These are phyloP conservation scores for Elongisporangium undulatum DNA, from an alignment of 352 stramenopile species.

Conservation along the genomic window DNA sequence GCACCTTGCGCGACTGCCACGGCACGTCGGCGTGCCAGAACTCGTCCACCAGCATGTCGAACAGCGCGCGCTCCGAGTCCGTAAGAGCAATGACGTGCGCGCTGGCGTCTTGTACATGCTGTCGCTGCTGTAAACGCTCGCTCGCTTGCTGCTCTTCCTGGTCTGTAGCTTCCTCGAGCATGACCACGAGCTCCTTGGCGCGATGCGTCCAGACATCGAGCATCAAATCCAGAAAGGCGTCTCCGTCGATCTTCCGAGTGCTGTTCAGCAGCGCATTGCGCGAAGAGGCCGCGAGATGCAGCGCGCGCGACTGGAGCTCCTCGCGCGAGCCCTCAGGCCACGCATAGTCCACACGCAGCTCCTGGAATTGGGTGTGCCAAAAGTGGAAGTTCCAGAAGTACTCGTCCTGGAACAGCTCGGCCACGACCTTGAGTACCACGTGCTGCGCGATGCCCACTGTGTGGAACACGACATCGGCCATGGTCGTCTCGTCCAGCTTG, in stretches of 20 bases:
- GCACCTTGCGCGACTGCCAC: constrained; percentile 38
- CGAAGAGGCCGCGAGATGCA: constrained; percentile 32
- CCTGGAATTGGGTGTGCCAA: constrained; percentile 50
- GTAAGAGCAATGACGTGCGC: constrained; percentile 33
- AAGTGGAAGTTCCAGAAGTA: constrained; percentile 82
- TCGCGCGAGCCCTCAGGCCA: constrained; percentile 45
- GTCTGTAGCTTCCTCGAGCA: constrained; percentile 60
- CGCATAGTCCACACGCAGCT: constrained; percentile 44
- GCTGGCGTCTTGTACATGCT: constrained; percentile 34
- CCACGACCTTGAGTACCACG: constrained; percentile 47
- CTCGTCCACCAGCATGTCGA: constrained; percentile 53
- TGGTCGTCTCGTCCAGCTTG: constrained; percentile 14
- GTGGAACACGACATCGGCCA: constrained; percentile 61
- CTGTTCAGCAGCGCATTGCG: constrained; percentile 50
- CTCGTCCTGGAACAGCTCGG: constrained; percentile 67
- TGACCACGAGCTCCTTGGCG: constrained; percentile 32
- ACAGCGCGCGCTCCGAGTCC: constrained; percentile 30
- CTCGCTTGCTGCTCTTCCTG: constrained; percentile 30
- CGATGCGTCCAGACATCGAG: constrained; percentile 60
- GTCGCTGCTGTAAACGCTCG: constrained; percentile 21
- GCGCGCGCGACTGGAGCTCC: constrained; percentile 59
- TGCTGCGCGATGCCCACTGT: constrained; percentile 59
- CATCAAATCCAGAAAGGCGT: constrained; percentile 65
- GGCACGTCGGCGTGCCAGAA: constrained; percentile 66
- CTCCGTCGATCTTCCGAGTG: constrained; percentile 69